Conservation (phyloP, 176 grass and related monocot species). For the Oryza punctata region DNA sequence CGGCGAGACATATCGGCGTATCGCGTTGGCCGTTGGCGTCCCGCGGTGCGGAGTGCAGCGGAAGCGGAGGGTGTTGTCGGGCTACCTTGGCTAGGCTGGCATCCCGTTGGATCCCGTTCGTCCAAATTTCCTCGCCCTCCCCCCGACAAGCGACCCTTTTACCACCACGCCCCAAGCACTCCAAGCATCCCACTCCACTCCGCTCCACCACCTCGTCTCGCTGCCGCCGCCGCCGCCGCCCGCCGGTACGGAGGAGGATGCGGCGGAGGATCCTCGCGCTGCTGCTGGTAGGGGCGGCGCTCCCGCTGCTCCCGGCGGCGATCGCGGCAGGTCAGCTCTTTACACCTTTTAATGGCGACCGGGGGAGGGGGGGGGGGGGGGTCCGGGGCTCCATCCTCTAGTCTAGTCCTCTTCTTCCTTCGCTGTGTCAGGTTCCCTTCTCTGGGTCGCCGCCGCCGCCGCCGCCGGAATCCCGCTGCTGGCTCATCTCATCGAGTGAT, state of each 20-base stretch:
- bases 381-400: neutral
- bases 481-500: neutral
- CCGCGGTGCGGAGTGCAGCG: too few species aligned
- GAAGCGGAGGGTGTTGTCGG: too few species aligned
- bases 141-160: neutral
- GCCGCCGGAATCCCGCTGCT: neutral
- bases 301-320: conserved; percentile 33
- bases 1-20: neutral
- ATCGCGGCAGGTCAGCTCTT: conserved; percentile 59
- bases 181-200: neutral
- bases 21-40: neutral
- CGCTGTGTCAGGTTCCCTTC: neutral
- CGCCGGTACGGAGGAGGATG: neutral
- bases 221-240: too few species aligned
- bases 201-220: neutral
- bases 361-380: too few species aligned
- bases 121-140: neutral
- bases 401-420: neutral
- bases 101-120: neutral
- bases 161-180: neutral
- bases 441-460: neutral
- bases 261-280: conserved; percentile 23
- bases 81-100: neutral
- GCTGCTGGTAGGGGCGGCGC: conserved; percentile 9
- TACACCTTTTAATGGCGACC: neutral